Percentiles rank a stretch among this genome's conserved stretches.
Evolutionary conservation across 1,284 basidiomycete species (phyloP).

Genomic region (Heterobasidion irregulare): DNA sequence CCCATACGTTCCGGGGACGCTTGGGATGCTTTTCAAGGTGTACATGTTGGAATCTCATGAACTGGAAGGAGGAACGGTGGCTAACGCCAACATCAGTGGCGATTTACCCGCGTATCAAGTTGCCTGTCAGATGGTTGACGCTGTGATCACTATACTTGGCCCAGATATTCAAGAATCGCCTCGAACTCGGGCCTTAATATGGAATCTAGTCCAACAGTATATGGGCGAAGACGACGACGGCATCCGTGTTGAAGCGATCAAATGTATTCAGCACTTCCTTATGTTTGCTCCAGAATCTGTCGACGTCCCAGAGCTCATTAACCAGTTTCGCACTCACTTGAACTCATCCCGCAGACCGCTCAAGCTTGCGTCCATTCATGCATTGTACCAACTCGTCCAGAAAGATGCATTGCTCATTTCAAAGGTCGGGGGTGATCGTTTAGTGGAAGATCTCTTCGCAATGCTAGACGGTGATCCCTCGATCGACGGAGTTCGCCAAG

Average conservation of each 20-base stretch:
- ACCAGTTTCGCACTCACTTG: conserved; percentile 69
- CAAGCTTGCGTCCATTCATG: conserved; percentile 92
- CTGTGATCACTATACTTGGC: conserved; percentile 89
- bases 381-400: conserved; percentile 95
- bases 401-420: conserved; percentile 91
- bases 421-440: conserved; percentile 84
- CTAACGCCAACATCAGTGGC: conserved; percentile 82
- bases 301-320: conserved; percentile 71
- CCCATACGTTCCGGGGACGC: conserved; percentile 81
- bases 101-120: conserved; percentile 90
- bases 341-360: conserved; percentile 75
- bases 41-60: conserved; percentile 93
- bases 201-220: conserved; percentile 84
- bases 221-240: conserved; percentile 82
- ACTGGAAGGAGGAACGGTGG: conserved; percentile 82
- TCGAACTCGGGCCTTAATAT: conserved; percentile 73
- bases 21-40: conserved; percentile 88
- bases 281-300: conserved; percentile 90
- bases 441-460: conserved; percentile 92
- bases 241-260: conserved; percentile 89
- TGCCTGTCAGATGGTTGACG: conserved; percentile 88
- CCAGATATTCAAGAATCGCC: conserved; percentile 91
- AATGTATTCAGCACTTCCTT: conserved; percentile 92
- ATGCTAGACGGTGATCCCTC: conserved; percentile 92
- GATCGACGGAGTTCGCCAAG: conserved; percentile 90